Evolutionary conservation across 1,284 basidiomycete species (phyloP).

Genomic region (Cryptococcus wingfieldii): DNA sequence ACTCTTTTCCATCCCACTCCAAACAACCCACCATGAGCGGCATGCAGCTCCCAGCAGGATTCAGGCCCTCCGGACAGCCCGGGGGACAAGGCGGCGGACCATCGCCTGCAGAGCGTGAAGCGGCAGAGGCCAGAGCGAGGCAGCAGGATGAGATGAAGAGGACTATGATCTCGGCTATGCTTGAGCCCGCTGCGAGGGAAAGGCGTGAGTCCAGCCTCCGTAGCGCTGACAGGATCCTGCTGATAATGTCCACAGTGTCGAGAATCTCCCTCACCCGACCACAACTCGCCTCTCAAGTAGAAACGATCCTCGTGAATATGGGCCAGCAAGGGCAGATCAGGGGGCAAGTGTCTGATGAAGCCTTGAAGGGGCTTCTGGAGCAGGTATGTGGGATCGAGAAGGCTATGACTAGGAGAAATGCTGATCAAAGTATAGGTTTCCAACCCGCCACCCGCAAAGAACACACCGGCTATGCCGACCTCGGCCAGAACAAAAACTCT

Average conservation of each 20-base stretch:
- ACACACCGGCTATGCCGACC: slow-evolving; percentile 17
- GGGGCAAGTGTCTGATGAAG: slow-evolving; percentile 77
- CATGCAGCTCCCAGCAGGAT: slow-evolving; percentile 45
- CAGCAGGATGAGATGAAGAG: slow-evolving; percentile 61
- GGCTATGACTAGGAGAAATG: neutral
- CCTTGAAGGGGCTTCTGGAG: slow-evolving; percentile 85
- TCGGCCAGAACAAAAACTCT: slow-evolving; percentile 35
- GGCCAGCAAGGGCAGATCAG: slow-evolving; percentile 87
- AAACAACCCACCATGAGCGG: slow-evolving; percentile 20
- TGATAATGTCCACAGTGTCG: slow-evolving; percentile 57
- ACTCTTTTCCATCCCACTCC: neutral
- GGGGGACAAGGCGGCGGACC: slow-evolving; percentile 14
- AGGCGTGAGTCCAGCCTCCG: slow-evolving; percentile 62
- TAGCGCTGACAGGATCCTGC: neutral
- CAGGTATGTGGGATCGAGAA: slow-evolving; percentile 59
- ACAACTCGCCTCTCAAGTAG: slow-evolving; percentile 78
- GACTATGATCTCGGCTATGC: slow-evolving; percentile 74
- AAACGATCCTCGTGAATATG: slow-evolving; percentile 80
- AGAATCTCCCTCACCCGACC: slow-evolving; percentile 91
- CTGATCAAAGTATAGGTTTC: slow-evolving; percentile 30
- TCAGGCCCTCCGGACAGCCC: slow-evolving; percentile 27
- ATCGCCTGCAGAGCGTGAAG: slow-evolving; percentile 35
- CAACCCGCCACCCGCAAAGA: slow-evolving; percentile 30
- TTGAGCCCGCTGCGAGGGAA: slow-evolving; percentile 83
- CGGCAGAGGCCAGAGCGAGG: slow-evolving; percentile 43